A percentile compares a stretch with the other conserved stretches of the same genome.
These are phyloP conservation scores for Kazachstania taianensis DNA, from an alignment of 805 yeast species.

Conservation along the genomic window DNA sequence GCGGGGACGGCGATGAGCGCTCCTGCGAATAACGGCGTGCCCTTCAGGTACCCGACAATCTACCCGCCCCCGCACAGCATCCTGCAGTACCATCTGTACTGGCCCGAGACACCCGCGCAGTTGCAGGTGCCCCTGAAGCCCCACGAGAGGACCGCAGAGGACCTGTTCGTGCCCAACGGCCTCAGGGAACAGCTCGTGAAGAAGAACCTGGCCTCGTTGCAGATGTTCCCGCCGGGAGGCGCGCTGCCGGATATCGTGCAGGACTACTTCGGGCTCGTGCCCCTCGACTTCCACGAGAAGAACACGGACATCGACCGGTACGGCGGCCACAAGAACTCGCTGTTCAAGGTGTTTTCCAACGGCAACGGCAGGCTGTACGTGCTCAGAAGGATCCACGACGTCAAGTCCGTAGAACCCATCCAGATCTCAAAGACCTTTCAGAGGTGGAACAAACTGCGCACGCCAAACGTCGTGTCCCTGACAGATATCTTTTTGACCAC, in stretches of 20 bases:
- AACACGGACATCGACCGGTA: slow-evolving; percentile 29
- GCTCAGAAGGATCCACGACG: slow-evolving; percentile 61
- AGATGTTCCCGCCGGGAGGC: slow-evolving; percentile 38
- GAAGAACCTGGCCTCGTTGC: slow-evolving; percentile 73
- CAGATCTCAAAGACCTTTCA: slow-evolving; percentile 48
- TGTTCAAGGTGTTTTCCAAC: slow-evolving; percentile 75
- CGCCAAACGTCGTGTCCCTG: slow-evolving; percentile 50
- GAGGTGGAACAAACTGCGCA: slow-evolving; percentile 48
- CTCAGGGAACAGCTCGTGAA: slow-evolving; percentile 60
- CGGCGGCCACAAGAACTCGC: slow-evolving; percentile 48
- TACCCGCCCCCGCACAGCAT: slow-evolving; percentile 33
- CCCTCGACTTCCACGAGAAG: slow-evolving; percentile 45
- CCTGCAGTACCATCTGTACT: slow-evolving; percentile 76
- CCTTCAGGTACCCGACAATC: slow-evolving; percentile 23
- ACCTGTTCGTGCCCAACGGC: slow-evolving; percentile 62
- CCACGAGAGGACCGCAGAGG: slow-evolving; percentile 60
- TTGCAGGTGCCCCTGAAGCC: slow-evolving; percentile 48
- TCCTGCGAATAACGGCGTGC: background rate
- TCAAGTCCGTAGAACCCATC: slow-evolving; percentile 40
- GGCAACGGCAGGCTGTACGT: slow-evolving; percentile 69
- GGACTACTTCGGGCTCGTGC: slow-evolving; percentile 75
- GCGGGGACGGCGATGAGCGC: background rate
- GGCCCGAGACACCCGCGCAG: slow-evolving; percentile 81
- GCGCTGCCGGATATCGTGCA: slow-evolving; percentile 67
- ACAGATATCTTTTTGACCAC: slow-evolving; percentile 80